Base-by-base conservation (phyloP, 345 rosid genomes). In the Camelina hispida region DNA sequence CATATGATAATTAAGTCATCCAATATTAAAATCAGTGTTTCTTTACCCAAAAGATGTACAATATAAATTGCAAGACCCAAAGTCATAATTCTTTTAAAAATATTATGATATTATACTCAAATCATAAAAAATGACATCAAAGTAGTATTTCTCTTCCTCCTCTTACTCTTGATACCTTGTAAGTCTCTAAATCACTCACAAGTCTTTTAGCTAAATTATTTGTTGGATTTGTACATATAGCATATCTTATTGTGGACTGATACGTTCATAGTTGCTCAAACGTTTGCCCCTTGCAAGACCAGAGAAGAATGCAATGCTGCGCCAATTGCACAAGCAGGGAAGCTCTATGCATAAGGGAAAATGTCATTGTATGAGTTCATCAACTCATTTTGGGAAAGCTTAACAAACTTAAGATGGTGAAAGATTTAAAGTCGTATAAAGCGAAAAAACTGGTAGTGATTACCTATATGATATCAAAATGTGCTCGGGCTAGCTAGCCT, bases 301-400 rank as follows among this genome's bases (percentile, higher is more conserved):
- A 9, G 15, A 53, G 38, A 68, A 23, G 38, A 68, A 53, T 53
- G 72, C 28, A 58, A 53, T 37, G 61, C 71, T 37, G 61, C 71
- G 15, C 61, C 71, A 67, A 67, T 52, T 52, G 71, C 5, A 60
- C 22, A 53, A 37, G 71, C 15, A 12, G 50, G n/a, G 23, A 52
- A 52, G 71, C 71, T 37, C 61, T 52, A 53, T 51, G 71, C 60
- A 22, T 20, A 37, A 67, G 71, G 16, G n/a, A 54, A 15, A 53
- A 23, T 38, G 72, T 3, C 62, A 68, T 23, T 68, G 62, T 38
- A 38, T 68, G 16, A 16, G 72, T 22, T 53, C 52, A 38, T 68
- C 62, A 23, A 23, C 3, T 38, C 25, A 38, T 23, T 23, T 68
- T 66, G 34, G 10, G 22, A 52, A n/a, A 66, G 51, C 34, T 20